Evolutionary conservation across 2,329 filamentous ascomycete species (phyloP), one percentile per base, ranked within the genome.

Genomic region (Cephalotrichum gorgonifer): DNA sequence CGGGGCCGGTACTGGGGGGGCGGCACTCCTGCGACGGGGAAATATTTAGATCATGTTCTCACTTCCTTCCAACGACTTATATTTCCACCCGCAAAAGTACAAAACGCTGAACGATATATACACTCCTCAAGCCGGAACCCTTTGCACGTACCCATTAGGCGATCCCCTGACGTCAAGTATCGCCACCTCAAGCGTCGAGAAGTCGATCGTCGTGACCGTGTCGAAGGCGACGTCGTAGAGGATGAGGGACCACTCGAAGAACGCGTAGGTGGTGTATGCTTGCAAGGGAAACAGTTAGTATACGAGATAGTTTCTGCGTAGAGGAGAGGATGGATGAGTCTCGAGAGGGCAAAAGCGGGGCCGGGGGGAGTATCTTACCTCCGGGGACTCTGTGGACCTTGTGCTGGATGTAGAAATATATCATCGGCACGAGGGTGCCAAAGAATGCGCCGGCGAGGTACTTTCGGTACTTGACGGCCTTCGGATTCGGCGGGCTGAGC

Each of bases 381-480:
- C 93, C 93, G 51, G 93, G 76, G 53, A 97, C 81, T 52, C 84
- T 88, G 65, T 98, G 89, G 47, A 98, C 87, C 68, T 98, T 98
- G 74, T 98, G 93, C 66, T 96, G 93, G 55, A 98, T 95, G 64
- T 96, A 98, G 64, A 89, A 98, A 72, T 96, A 97, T 20, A 97
- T 78, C 63, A 98, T 72, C 27, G 90, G 90, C 44, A 96, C 76
- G 27, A 98, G 75, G 4, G 89, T 94, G 47, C 85, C 88, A 61
- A 97, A 98, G 71, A 98, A 98, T 38, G 83, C 75, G 28, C 78
- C 73, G 4, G 86, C 88, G 48, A 97, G 70, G 55, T 85, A 81
- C 70, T 95, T 97, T 57, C 93, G 79, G 66, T 94, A 95, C 68
- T 85, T 89, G 62, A 96, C 76, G 6, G 93, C 88, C 53, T 72